Evolutionary conservation across 2,329 filamentous ascomycete genomes (phyloP).

Genomic region (Diaporthe batatas): DNA sequence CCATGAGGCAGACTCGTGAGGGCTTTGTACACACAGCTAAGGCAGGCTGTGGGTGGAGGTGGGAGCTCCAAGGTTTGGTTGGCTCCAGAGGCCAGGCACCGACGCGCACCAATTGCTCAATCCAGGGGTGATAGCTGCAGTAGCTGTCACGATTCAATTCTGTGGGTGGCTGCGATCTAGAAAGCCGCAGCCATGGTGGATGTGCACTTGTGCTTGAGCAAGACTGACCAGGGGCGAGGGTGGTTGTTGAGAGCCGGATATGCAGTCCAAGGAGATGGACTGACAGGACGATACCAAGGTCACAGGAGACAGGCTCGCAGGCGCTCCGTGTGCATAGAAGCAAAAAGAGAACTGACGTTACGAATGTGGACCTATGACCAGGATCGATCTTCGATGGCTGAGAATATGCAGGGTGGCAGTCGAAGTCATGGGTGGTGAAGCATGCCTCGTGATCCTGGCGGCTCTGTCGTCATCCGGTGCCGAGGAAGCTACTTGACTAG

Average conservation of each 20-base stretch:
- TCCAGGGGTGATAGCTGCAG: slow-evolving; percentile 26
- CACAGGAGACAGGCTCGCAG: slow-evolving; percentile 32
- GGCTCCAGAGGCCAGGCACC: slow-evolving; percentile 38
- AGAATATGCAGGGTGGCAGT: slow-evolving; percentile 36
- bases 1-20: slow-evolving; percentile 37
- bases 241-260: background rate
- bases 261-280: slow-evolving; percentile 31
- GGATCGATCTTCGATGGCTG: slow-evolving; percentile 35
- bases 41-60: slow-evolving; percentile 41
- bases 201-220: slow-evolving; percentile 24
- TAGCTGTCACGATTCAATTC: slow-evolving; percentile 22
- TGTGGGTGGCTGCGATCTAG: slow-evolving; percentile 37
- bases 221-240: background rate
- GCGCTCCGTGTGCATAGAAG: slow-evolving; percentile 31
- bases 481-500: slow-evolving; percentile 37
- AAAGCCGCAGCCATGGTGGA: slow-evolving; percentile 36
- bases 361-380: slow-evolving; percentile 39
- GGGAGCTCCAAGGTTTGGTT: slow-evolving; percentile 30
- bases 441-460: slow-evolving; percentile 41
- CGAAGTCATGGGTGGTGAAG: slow-evolving; percentile 42
- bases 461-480: slow-evolving; percentile 41
- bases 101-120: slow-evolving; percentile 37
- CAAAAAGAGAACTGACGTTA: slow-evolving; percentile 28
- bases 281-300: slow-evolving; percentile 28
- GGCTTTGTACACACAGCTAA: slow-evolving; percentile 28